Conservation (phyloP, 108 stramenopile genomes). For the Conticribra guillardii region DNA sequence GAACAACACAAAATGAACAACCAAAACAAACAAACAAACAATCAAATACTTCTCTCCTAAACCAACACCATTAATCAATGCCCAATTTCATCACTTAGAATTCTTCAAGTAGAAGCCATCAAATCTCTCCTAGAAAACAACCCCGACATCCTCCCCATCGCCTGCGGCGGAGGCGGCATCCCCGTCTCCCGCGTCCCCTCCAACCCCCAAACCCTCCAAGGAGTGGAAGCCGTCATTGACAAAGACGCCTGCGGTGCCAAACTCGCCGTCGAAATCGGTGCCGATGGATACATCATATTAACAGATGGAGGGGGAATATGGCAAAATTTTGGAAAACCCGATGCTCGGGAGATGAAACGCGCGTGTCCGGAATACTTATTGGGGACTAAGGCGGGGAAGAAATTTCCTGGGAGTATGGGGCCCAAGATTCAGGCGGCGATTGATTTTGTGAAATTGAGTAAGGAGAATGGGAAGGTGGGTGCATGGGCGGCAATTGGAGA, state of each 20-base stretch:
- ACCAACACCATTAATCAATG: not conserved
- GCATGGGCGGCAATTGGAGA: conserved; percentile 84
- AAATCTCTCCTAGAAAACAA: conserved; percentile 56
- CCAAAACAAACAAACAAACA: not conserved
- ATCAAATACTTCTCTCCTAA: not conserved
- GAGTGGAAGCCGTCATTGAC: conserved; percentile 87
- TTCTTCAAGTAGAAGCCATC: conserved; percentile 83
- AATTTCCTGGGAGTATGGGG: conserved; percentile 73
- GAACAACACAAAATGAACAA: no score
- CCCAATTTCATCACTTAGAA: conserved; percentile 23
- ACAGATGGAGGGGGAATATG: conserved; percentile 87
- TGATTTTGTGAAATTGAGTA: conserved; percentile 68
- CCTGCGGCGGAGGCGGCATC: conserved; percentile 84
- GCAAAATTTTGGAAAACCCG: conserved; percentile 84
- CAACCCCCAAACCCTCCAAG: conserved; percentile 64
- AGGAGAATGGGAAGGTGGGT: conserved; percentile 24
- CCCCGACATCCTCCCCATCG: conserved; percentile 67
- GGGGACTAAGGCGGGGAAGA: conserved; percentile 63
- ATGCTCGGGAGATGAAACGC: conserved; percentile 72
- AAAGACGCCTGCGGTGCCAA: conserved; percentile 76
- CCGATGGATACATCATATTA: conserved; percentile 83
- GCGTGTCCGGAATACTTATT: conserved; percentile 77
- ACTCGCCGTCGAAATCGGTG: conserved; percentile 69
- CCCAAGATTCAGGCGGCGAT: conserved; percentile 84
- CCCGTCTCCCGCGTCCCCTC: conserved; percentile 77